Evolutionary conservation across 1,139 yeast species (phyloP).

Genomic region (Yamadazyma jaroonii): DNA sequence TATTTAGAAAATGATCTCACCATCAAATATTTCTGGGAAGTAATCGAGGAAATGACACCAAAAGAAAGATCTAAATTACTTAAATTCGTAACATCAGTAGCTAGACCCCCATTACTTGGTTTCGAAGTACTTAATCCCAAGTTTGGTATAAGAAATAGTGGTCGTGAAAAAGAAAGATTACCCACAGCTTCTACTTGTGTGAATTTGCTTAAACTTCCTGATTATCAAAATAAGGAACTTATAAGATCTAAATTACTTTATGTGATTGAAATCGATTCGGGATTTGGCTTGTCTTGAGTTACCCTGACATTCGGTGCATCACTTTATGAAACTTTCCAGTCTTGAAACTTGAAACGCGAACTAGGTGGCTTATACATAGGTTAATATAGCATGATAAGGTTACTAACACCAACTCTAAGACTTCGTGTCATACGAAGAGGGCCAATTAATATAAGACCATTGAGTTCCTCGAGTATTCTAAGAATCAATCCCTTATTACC

Average conservation of each 20-base stretch:
- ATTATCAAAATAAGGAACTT: slow-evolving; percentile 60
- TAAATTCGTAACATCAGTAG: slow-evolving; percentile 87
- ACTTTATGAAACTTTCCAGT: not conserved
- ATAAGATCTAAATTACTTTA: slow-evolving; percentile 66
- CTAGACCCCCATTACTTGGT: slow-evolving; percentile 89
- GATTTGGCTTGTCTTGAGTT: slow-evolving; percentile 68
- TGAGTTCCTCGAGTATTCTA: slow-evolving; percentile 4
- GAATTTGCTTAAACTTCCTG: slow-evolving; percentile 80
- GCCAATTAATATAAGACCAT: not conserved
- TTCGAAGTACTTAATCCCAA: slow-evolving; percentile 70
- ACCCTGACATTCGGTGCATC: not conserved
- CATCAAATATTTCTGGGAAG: slow-evolving; percentile 68
- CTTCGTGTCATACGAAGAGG: not conserved
- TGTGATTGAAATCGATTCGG: slow-evolving; percentile 77
- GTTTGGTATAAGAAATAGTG: slow-evolving; percentile 78
- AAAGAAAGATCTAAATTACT: slow-evolving; percentile 62
- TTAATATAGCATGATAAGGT: not conserved
- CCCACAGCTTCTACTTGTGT: slow-evolving; percentile 96
- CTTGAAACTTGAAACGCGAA: not conserved
- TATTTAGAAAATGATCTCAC: slow-evolving; percentile 56
- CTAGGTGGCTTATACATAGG: not conserved
- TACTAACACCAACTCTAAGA: not conserved
- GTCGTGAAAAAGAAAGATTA: slow-evolving; percentile 51
- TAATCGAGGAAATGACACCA: slow-evolving; percentile 62
- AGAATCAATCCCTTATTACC: slow-evolving; percentile 30